A percentile compares a stretch with the other conserved stretches of the same genome.
These are phyloP conservation scores for Lasiodiplodia theobromae DNA, from an alignment of 2,329 filamentous ascomycete species.

Conservation along the genomic window DNA sequence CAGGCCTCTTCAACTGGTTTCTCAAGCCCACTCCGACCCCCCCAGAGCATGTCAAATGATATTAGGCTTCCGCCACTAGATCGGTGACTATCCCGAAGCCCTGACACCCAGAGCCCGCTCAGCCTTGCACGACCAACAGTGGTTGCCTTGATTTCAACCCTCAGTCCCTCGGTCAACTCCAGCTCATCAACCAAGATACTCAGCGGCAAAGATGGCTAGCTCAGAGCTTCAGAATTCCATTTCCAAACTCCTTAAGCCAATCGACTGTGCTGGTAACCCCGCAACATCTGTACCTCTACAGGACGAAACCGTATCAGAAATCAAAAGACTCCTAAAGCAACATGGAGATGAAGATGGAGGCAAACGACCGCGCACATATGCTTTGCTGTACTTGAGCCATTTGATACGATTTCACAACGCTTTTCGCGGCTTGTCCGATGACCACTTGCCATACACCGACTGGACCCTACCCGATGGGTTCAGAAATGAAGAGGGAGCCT, in stretches of 20 bases:
- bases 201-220: background rate
- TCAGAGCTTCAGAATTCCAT: background rate
- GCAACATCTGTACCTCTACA: background rate
- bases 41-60: background rate
- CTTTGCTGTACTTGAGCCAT: background rate
- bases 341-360: background rate
- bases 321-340: background rate
- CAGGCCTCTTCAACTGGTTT: background rate
- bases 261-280: background rate
- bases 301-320: background rate
- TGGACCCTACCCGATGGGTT: background rate
- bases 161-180: background rate
- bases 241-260: background rate
- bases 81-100: too few species aligned
- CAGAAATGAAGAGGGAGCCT: background rate
- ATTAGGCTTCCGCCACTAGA: background rate
- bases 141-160: too few species aligned
- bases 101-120: background rate
- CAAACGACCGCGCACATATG: background rate
- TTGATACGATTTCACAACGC: background rate
- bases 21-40: background rate
- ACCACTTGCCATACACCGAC: background rate
- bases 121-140: background rate
- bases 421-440: background rate
- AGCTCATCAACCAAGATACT: background rate